Base-by-base conservation (phyloP, 2,329 filamentous ascomycete species). In the Colletotrichum chlorophyti region DNA sequence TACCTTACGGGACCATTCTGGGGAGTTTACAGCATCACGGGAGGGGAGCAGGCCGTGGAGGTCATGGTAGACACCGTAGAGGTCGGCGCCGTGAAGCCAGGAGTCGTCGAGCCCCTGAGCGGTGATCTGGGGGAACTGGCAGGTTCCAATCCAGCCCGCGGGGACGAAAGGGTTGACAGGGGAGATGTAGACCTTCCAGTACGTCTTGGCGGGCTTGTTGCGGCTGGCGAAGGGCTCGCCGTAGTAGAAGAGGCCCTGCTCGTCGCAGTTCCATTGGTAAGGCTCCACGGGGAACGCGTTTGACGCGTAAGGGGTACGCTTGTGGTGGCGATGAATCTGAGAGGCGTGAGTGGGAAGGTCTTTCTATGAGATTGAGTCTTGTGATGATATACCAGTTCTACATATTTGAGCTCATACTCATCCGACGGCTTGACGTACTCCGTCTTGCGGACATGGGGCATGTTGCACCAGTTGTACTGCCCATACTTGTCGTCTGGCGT, bases 121-220 rank as follows among this genome's bases (percentile, higher is more conserved):
- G 0, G 90, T 93, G 66, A 95, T 90, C 70, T 95, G 91, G 0
- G 91, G 91, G 69, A 94, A 95, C 65, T 90, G 86, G 65, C 91
- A 95, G 11, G 84, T 87, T 2, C 90, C 90, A 35, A 85, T 81
- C 78, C 90, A 93, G 3, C 90, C 90, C 1, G 79, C 68, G 0
- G 85, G 82, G 3, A 79, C 69, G 66, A 91, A 89, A 0, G 90
- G 89, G 68, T 93, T 94, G 15, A 82, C 75, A 0, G 81, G 66
- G 4, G 83, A 86, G 11, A 78, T 82, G 69, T 84, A 87, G 1
- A 86, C 81, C 52, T 82, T 77, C 87, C 90, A 92, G 74, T 88
- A 91, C 2, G 83, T 82, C 38, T 77, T 72, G 1, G 85, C 81
- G 1, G 84, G 64, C 43, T 45, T 51, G 5, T 69, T 64, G 23